Conservation (phyloP, 768 basidiomycete genomes). For the Russula emetica region DNA sequence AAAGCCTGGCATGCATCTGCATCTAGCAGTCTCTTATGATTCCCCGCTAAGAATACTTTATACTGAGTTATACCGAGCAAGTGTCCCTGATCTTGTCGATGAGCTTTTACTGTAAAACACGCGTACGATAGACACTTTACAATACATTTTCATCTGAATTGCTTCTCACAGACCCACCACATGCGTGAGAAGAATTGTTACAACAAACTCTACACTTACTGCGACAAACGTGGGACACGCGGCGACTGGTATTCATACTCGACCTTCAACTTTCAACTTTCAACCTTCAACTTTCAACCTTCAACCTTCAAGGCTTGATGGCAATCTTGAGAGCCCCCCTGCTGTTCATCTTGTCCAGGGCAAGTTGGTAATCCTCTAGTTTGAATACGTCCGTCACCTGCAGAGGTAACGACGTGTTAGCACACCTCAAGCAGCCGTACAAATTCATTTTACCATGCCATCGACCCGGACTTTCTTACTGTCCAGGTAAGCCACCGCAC, state of each 20-base stretch:
- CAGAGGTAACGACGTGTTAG: background rate
- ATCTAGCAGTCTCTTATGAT: no score
- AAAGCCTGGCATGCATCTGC: no score
- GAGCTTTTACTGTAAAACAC: no score
- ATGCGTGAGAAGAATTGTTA: background rate
- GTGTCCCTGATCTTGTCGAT: no score
- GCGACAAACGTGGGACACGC: no score
- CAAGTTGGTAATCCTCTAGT: conserved; percentile 57
- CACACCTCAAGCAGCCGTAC: background rate
- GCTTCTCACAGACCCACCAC: background rate
- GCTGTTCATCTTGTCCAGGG: conserved; percentile 62
- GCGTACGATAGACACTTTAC: background rate
- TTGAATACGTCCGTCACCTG: conserved; percentile 56
- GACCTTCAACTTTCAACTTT: conserved; percentile 23
- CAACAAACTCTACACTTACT: background rate
- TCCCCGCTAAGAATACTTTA: no score
- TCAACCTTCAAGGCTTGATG: conserved; percentile 41
- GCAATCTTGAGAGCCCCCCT: conserved; percentile 50
- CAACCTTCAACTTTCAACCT: background rate
- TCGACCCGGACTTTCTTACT: conserved; percentile 76
- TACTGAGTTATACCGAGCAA: no score
- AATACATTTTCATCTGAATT: background rate
- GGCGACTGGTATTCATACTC: background rate
- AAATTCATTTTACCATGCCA: conserved; percentile 58
- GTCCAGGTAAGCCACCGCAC: conserved; percentile 85